Conservation (phyloP, 2,329 filamentous ascomycete genomes). For the Alternaria postmessia region DNA sequence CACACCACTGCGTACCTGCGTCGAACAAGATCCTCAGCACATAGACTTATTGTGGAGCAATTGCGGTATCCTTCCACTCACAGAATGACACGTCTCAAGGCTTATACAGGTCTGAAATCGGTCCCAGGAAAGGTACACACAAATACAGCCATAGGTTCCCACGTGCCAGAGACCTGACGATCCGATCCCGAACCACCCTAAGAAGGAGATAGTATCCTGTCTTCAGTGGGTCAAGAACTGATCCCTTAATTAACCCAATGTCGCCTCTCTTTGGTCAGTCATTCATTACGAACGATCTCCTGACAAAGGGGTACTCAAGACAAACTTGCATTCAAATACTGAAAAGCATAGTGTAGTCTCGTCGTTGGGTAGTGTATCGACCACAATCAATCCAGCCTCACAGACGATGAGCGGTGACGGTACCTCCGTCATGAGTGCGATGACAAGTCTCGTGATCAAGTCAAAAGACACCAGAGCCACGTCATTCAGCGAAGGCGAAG, state of each 20-base stretch:
- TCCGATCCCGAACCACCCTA: neutral
- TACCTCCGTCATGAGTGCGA: neutral
- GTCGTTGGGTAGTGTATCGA: neutral
- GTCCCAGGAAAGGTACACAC: neutral
- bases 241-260: no score
- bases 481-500: neutral
- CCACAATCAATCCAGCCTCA: neutral
- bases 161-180: neutral
- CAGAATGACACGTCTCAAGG: neutral
- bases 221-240: neutral
- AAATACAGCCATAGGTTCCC: neutral
- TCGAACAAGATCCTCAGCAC: neutral
- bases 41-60: neutral
- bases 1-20: neutral
- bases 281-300: no score
- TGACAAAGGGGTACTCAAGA: no score
- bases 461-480: neutral
- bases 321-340: neutral
- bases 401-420: neutral
- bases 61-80: neutral
- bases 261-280: no score
- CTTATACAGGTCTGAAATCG: neutral
- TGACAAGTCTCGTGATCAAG: no score
- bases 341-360: no score
- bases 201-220: neutral